These are phyloP conservation scores for Picea mariana DNA, from an alignment of 83 land plant species.

Conservation along the genomic window DNA sequence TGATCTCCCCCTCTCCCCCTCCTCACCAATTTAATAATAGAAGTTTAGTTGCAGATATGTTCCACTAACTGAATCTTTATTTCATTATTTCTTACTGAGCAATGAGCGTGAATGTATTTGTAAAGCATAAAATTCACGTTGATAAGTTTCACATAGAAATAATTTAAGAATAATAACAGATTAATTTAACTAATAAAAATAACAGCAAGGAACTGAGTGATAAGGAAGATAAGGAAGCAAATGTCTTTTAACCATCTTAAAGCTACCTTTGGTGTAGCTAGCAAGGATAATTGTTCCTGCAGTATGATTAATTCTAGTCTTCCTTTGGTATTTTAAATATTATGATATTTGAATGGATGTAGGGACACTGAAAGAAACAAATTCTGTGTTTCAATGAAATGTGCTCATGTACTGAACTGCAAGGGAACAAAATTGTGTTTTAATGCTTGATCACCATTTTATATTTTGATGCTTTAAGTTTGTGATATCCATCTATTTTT, in stretches of 20 bases:
- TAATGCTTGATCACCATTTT: background rate
- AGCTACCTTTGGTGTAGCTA: background rate
- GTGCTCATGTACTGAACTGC: background rate
- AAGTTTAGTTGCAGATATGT: no score
- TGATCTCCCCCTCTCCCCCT: no score
- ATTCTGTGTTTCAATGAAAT: background rate
- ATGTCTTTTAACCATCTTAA: background rate
- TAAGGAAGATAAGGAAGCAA: background rate
- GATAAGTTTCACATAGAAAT: no score
- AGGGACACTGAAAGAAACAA: background rate
- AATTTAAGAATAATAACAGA: background rate
- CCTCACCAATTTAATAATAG: no score
- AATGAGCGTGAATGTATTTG: no score
- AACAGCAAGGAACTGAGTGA: background rate
- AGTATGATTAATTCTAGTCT: background rate
- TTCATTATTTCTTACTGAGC: no score
- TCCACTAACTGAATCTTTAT: no score
- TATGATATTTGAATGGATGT: background rate
- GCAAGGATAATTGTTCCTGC: background rate
- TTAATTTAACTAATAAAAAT: background rate
- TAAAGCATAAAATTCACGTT: no score
- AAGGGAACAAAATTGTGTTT: background rate
- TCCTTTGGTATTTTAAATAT: background rate
- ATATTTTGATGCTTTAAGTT: background rate
- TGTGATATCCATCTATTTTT: background rate